phyloP scores from a whole-genome alignment of 768 basidiomycete species.

The Piloderma croceum region DNA sequence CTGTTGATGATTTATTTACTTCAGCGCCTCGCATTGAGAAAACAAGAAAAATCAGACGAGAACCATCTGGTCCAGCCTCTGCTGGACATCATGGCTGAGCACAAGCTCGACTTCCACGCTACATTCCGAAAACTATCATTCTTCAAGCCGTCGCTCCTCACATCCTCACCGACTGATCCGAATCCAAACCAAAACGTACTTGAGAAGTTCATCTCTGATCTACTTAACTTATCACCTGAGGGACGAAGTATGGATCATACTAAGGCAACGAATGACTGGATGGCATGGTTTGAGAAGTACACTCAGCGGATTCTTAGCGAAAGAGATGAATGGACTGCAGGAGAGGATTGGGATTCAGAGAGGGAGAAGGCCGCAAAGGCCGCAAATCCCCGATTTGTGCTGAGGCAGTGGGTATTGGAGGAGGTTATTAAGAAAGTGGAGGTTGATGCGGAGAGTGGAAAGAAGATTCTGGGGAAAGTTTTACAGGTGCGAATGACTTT shows the following conservation, averaged over 20 bases:
- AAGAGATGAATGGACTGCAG: conserved; percentile 36
- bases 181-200: no score
- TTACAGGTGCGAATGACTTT: conserved; percentile 55
- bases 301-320: conserved; percentile 53
- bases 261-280: conserved; percentile 47
- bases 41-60: conserved; percentile 54
- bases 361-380: conserved; percentile 45
- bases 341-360: conserved; percentile 37
- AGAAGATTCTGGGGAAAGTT: conserved; percentile 70
- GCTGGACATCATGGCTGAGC: conserved; percentile 64
- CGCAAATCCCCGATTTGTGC: conserved; percentile 85
- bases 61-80: conserved; percentile 55
- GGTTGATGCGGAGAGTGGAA: conserved; percentile 54
- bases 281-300: conserved; percentile 61
- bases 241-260: conserved; percentile 38
- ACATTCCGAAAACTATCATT: conserved; percentile 70
- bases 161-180: conserved; percentile 21
- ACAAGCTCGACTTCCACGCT: conserved; percentile 82
- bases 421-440: conserved; percentile 82
- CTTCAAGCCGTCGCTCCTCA: conserved; percentile 47
- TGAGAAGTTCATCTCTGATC: conserved; percentile 37
- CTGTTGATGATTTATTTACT: neutral
- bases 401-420: conserved; percentile 94
- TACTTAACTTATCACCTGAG: conserved; percentile 46
- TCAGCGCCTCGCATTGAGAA: conserved; percentile 73